phyloP scores from a whole-genome alignment of 2,329 filamentous ascomycete genomes.

The Botrytis galanthina region DNA sequence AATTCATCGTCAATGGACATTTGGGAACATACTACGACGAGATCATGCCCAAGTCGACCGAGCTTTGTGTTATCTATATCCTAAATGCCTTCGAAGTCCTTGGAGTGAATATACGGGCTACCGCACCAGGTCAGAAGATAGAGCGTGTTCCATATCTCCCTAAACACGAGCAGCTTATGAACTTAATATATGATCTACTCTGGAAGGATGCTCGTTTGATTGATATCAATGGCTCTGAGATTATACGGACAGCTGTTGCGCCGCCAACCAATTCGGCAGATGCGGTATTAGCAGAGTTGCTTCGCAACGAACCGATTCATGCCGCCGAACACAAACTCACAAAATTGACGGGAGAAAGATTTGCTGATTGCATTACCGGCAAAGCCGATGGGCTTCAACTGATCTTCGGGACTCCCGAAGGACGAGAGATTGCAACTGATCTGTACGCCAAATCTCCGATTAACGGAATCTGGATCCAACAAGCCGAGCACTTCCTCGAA shows the following conservation, averaged over 20 bases:
- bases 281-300: too few relatives aligned
- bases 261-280: slow-evolving; percentile 8
- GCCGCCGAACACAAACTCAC: too few relatives aligned
- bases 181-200: slow-evolving; percentile 35
- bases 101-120: slow-evolving; percentile 31
- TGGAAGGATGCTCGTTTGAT: slow-evolving; percentile 30
- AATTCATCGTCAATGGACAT: slow-evolving; percentile 23
- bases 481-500: slow-evolving; percentile 24
- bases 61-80: slow-evolving; percentile 38
- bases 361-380: slow-evolving; percentile 26
- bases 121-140: slow-evolving; percentile 30
- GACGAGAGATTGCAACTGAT: slow-evolving; percentile 28
- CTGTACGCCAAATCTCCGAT: slow-evolving; percentile 32
- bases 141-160: slow-evolving; percentile 27
- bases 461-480: slow-evolving; percentile 16
- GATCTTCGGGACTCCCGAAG: slow-evolving; percentile 30
- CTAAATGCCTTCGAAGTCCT: slow-evolving; percentile 38
- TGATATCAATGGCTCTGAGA: slow-evolving; percentile 22
- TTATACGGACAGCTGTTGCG: slow-evolving; percentile 27
- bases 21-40: slow-evolving; percentile 31
- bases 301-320: too few relatives aligned
- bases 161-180: slow-evolving; percentile 35
- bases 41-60: slow-evolving; percentile 34
- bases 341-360: slow-evolving; percentile 11
- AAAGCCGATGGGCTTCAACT: slow-evolving; percentile 29